A percentile compares a stretch with the other conserved stretches of the same genome.
Evolutionary conservation across 1,284 basidiomycete species (phyloP).

Genomic region (Agroathelia rolfsii): DNA sequence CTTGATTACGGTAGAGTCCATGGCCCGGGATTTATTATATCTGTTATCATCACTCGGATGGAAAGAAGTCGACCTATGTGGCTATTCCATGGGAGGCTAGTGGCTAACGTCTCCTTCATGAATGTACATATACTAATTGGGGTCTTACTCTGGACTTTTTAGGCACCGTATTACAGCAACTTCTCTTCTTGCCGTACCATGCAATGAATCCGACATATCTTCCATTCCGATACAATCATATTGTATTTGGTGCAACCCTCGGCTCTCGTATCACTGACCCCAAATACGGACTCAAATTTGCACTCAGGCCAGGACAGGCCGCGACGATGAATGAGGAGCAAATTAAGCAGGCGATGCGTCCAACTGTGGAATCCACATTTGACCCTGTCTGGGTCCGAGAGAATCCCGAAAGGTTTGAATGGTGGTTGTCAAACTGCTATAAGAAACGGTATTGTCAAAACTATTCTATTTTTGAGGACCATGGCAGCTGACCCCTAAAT

Average conservation of each 20-base stretch:
- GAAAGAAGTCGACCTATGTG: conserved; percentile 30
- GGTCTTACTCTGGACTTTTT: neutral
- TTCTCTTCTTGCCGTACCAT: conserved; percentile 32
- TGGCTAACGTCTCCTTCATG: neutral
- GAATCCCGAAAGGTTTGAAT: conserved; percentile 8
- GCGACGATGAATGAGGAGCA: neutral
- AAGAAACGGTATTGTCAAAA: neutral
- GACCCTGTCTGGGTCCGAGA: conserved; percentile 9
- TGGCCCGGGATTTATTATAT: conserved; percentile 31
- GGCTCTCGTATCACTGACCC: conserved; percentile 16
- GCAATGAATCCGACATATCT: conserved; percentile 22
- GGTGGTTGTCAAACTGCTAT: conserved; percentile 1
- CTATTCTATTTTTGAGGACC: no score
- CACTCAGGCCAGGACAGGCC: conserved; percentile 2
- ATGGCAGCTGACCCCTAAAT: conserved; percentile 16
- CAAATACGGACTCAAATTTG: conserved; percentile 18
- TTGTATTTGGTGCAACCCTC: conserved; percentile 26
- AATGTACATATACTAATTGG: neutral
- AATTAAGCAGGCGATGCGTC: conserved; percentile 3
- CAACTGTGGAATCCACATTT: conserved; percentile 7
- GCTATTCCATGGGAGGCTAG: conserved; percentile 23
- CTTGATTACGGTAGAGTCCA: conserved; percentile 27
- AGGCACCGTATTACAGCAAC: conserved; percentile 32
- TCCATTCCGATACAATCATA: conserved; percentile 30
- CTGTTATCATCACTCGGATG: conserved; percentile 28